Conservation (phyloP, 2,329 filamentous ascomycete species). For the Alternaria incomplexa region DNA sequence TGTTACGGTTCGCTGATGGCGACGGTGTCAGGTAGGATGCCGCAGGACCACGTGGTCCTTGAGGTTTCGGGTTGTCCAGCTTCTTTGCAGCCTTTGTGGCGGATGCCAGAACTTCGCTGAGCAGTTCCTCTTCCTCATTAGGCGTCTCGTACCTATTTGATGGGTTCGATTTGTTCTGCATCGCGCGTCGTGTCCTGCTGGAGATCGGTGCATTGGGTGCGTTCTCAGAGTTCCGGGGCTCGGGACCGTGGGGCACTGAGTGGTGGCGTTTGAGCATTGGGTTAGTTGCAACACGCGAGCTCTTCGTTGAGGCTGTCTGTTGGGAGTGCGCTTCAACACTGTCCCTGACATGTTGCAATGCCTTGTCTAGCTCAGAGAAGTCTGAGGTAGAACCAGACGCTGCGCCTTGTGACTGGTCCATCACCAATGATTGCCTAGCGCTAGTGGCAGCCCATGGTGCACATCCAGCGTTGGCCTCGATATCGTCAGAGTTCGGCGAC, state of each 20-base stretch:
- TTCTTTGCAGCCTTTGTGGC: conserved; percentile 77
- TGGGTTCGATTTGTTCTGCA: conserved; percentile 72
- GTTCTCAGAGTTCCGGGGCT: conserved; percentile 66
- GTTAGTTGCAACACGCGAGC: conserved; percentile 51
- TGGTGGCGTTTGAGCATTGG: conserved; percentile 58
- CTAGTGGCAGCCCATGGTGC: conserved; percentile 80
- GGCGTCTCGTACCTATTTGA: conserved; percentile 90
- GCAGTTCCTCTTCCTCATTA: conserved; percentile 93
- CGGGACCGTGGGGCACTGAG: conserved; percentile 51
- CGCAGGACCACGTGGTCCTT: conserved; percentile 61
- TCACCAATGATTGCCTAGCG: conserved; percentile 82
- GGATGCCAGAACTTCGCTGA: conserved; percentile 85
- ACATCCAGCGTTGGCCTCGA: conserved; percentile 92
- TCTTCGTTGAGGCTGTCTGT: conserved; percentile 36
- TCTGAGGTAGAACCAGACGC: conserved; percentile 57
- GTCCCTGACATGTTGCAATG: conserved; percentile 65
- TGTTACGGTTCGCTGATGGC: conserved; percentile 82
- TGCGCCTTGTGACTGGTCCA: conserved; percentile 62
- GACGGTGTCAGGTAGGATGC: conserved; percentile 74
- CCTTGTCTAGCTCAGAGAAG: conserved; percentile 66
- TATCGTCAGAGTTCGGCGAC: conserved; percentile 80
- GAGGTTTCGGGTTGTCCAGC: conserved; percentile 61
- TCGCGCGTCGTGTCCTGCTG: conserved; percentile 78
- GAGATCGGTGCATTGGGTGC: conserved; percentile 66
- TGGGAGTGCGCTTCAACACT: conserved; percentile 58